These are phyloP conservation scores for Coniochaeta prunicola DNA, from an alignment of 2,329 filamentous ascomycete genomes.

Conservation along the genomic window DNA sequence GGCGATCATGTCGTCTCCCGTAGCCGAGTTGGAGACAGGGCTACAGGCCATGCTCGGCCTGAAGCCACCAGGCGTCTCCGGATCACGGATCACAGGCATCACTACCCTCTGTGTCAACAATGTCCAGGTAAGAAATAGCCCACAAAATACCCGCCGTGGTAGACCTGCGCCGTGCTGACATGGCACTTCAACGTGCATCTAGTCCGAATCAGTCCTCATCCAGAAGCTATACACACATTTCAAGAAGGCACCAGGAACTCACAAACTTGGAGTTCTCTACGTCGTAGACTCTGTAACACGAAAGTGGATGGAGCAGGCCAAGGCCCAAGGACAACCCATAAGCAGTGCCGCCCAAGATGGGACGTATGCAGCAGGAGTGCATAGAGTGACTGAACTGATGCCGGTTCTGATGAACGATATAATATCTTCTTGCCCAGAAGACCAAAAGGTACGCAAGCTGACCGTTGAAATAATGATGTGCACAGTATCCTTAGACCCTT, in stretches of 20 bases:
- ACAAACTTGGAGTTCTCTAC: slow-evolving; percentile 98
- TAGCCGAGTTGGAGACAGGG: slow-evolving; percentile 84
- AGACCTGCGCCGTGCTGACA: background rate
- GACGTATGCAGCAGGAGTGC: slow-evolving; percentile 89
- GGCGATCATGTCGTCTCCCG: slow-evolving; percentile 65
- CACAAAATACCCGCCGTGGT: background rate
- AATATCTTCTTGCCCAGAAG: slow-evolving; percentile 75
- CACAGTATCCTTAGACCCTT: background rate
- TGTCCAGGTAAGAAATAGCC: slow-evolving; percentile 64
- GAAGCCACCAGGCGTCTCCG: slow-evolving; percentile 91
- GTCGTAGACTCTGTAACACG: slow-evolving; percentile 99
- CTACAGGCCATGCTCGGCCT: slow-evolving; percentile 86
- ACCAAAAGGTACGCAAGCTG: slow-evolving; percentile 84
- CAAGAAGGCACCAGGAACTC: slow-evolving; percentile 87
- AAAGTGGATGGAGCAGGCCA: slow-evolving; percentile 96
- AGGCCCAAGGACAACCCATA: slow-evolving; percentile 73
- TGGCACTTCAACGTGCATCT: slow-evolving; percentile 5
- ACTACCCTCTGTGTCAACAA: slow-evolving; percentile 83
- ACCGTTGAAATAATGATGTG: background rate
- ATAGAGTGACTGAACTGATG: slow-evolving; percentile 93
- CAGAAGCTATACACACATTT: slow-evolving; percentile 97
- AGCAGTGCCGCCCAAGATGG: slow-evolving; percentile 78
- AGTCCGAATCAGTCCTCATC: slow-evolving; percentile 93
- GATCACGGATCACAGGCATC: slow-evolving; percentile 81
- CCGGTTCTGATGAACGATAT: slow-evolving; percentile 95